Base-by-base conservation (phyloP, 2,329 filamentous ascomycete genomes). In the Stachybotrys echinatus region DNA sequence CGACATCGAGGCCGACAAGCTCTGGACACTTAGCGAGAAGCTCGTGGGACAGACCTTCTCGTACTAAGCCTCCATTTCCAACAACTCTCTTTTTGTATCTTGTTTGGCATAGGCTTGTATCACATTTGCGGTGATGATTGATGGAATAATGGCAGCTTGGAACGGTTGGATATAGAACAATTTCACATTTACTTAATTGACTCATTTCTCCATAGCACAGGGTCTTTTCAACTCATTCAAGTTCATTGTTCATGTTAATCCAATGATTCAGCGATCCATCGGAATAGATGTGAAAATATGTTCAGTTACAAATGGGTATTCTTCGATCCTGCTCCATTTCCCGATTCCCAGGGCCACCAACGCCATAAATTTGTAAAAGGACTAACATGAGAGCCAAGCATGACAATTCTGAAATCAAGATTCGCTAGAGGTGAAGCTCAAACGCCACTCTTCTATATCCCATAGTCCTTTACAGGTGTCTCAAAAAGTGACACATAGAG, bases 1-100 rank as follows among this genome's bases (percentile, higher is more conserved):
- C 42, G 14, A 50, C 2, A 17, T 67, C 7, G 65, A 67, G 45
- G 73, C 74, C 0, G 68, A 72, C 51, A 72, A 57, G 58, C 58
- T 76, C 37, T 78, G 74, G 75, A 63, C 63, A 42, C 42, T 75
- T 44, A 75, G 70, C n/a, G 71, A 75, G 61, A 59, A 71, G 54
- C 54, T 76, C 45, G 72, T 76, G n/a, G 65, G 62, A 1, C 62
- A 74, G 49, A 61, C 67, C 49, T 74, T 74, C 53, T 48, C 48
- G 6, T 64, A 62, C n/a, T 66, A 38, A 38, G 12, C 6, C 27
- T 5, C 27, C n/a, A 23, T 14, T 17, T 4, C 18, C 5, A 3
- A 27, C 14, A 17, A 14, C 21, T 40, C 14, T 14, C 14, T 14
- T 5, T 34, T 3, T 3, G 27, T 5, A 3, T 34, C 27, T 14